phyloP scores from a whole-genome alignment of 805 yeast species.

The Candida broadrunensis region DNA sequence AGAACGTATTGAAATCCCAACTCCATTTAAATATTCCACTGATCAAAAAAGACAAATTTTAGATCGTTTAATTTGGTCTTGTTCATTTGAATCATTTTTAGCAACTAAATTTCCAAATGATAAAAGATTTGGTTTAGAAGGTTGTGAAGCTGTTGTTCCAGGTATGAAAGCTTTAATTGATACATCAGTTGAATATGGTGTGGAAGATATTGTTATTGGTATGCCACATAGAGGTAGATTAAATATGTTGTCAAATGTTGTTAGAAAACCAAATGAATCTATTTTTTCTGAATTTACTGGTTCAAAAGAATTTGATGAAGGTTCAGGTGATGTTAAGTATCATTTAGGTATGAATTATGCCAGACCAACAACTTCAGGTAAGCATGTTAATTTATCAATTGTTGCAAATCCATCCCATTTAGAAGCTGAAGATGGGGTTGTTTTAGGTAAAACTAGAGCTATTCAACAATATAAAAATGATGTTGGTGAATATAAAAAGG shows the following conservation, averaged over 20 bases:
- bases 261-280: conserved; percentile 97
- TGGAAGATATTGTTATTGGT: conserved; percentile 95
- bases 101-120: conserved; percentile 97
- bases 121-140: conserved; percentile 98
- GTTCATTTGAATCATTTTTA: conserved; percentile 88
- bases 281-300: conserved; percentile 96
- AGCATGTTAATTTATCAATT: conserved; percentile 87
- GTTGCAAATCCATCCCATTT: conserved; percentile 99
- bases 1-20: conserved; percentile 91
- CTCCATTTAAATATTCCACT: conserved; percentile 73
- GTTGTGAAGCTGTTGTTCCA: conserved; percentile 95
- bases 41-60: conserved; percentile 95
- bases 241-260: conserved; percentile 96
- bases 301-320: conserved; percentile 85
- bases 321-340: conserved; percentile 98
- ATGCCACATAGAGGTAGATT: conserved; percentile 99
- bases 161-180: conserved; percentile 97
- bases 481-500: conserved; percentile 77
- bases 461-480: conserved; percentile 89
- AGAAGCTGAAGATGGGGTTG: conserved; percentile 99
- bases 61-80: conserved; percentile 95
- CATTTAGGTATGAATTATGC: conserved; percentile 99
- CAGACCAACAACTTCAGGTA: conserved; percentile 98
- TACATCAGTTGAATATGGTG: conserved; percentile 86
- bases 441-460: conserved; percentile 96